Conservation (phyloP, 202 grass and related monocot species). For the Panicum hallii region DNA sequence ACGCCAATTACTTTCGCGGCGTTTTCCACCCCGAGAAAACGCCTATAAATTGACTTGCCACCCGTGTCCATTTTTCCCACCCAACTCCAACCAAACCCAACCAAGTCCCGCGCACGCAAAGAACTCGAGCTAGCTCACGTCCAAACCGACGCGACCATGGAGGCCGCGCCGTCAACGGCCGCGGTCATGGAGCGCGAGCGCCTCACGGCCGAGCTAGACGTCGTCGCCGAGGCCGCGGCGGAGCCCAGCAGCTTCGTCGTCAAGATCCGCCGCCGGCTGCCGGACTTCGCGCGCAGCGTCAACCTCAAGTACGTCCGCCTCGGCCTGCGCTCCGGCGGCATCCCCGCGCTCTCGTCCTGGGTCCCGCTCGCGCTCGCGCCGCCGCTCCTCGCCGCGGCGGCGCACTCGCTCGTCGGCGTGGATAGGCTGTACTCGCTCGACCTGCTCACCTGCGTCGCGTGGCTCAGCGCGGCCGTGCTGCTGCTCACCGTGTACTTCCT, state of each 20-base stretch:
- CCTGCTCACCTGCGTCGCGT: slow-evolving; percentile 37
- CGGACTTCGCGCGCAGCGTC: slow-evolving; percentile 77
- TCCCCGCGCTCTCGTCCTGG: slow-evolving; percentile 33
- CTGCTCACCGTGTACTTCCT: slow-evolving; percentile 49
- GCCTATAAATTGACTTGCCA: slow-evolving; percentile 40
- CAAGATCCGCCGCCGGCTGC: slow-evolving; percentile 76
- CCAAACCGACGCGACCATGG: slow-evolving; percentile 23
- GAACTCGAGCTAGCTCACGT: slow-evolving; percentile 16
- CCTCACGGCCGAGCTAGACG: slow-evolving; percentile 73
- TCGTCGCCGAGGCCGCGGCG: slow-evolving; percentile 31
- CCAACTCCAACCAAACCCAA: slow-evolving; percentile 32
- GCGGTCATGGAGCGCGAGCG: slow-evolving; percentile 72
- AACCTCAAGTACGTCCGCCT: slow-evolving; percentile 93
- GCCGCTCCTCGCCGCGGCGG: slow-evolving; percentile 45
- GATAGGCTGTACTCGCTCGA: slow-evolving; percentile 49
- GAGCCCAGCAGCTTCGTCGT: slow-evolving; percentile 64
- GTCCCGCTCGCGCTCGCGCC: slow-evolving; percentile 35
- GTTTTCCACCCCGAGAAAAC: slow-evolving; percentile 1
- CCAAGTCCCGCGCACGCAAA: slow-evolving; percentile 24
- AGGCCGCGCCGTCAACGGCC: slow-evolving; percentile 6
- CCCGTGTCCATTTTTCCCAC: not conserved
- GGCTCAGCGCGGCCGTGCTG: slow-evolving; percentile 35
- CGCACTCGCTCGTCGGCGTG: slow-evolving; percentile 34
- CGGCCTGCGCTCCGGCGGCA: slow-evolving; percentile 52
- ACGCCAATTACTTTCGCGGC: not conserved